Percentiles rank a stretch among this genome's conserved stretches.
Conservation (phyloP, 2,329 filamentous ascomycete genomes). For the Fusarium buharicum region DNA sequence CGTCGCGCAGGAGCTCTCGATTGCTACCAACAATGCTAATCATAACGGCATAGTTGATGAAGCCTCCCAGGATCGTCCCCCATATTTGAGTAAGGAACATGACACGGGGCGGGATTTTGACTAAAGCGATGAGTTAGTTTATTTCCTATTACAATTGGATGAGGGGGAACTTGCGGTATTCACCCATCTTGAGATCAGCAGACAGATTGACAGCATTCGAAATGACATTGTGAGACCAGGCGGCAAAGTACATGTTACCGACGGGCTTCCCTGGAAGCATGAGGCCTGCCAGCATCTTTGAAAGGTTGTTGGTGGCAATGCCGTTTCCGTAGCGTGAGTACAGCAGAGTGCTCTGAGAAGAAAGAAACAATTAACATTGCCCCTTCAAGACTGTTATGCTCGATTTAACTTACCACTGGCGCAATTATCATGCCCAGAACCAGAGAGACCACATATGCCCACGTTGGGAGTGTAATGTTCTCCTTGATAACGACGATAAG, state of each 20-base stretch:
- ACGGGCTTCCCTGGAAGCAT: slow-evolving; percentile 61
- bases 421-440: slow-evolving; percentile 59
- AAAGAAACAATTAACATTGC: slow-evolving; percentile 11
- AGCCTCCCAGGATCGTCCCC: slow-evolving; percentile 64
- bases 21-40: slow-evolving; percentile 62
- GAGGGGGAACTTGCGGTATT: slow-evolving; percentile 59
- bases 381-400: accelerated
- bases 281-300: slow-evolving; percentile 66
- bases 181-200: slow-evolving; percentile 67
- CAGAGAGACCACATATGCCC: slow-evolving; percentile 60
- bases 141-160: accelerated
- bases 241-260: slow-evolving; percentile 68
- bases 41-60: slow-evolving; percentile 67
- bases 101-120: slow-evolving; percentile 64
- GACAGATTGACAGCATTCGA: slow-evolving; percentile 60
- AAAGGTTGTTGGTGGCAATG: slow-evolving; percentile 68
- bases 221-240: slow-evolving; percentile 69
- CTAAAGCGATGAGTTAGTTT: slow-evolving; percentile 46
- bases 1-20: slow-evolving; percentile 57
- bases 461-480: slow-evolving; percentile 58
- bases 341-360: slow-evolving; percentile 59
- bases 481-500: slow-evolving; percentile 58
- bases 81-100: slow-evolving; percentile 68
- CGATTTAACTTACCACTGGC: slow-evolving; percentile 55
- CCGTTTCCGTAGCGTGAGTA: slow-evolving; percentile 66